Percentiles rank a stretch among this genome's conserved stretches.
Conservation (phyloP, 2,329 filamentous ascomycete species). For the Fusarium sp. region DNA sequence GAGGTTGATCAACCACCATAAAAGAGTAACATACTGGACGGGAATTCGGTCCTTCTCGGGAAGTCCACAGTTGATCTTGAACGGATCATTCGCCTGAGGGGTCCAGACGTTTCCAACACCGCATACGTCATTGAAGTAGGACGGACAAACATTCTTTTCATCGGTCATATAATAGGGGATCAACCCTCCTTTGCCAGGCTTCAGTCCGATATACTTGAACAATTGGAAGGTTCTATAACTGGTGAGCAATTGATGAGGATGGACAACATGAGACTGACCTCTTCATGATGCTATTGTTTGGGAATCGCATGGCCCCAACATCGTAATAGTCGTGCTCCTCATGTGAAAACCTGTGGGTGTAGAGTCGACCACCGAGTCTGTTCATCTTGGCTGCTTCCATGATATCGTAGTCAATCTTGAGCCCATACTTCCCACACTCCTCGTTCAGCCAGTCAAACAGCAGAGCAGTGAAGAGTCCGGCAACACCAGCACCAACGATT, state of each 20-base stretch:
- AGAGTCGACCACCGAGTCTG: slow-evolving; percentile 54
- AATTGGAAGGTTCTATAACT: slow-evolving; percentile 41
- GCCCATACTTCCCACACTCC: not conserved
- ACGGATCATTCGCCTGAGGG: not conserved
- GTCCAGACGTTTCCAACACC: slow-evolving; percentile 13
- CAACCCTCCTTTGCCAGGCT: slow-evolving; percentile 10
- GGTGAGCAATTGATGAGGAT: too few relatives aligned
- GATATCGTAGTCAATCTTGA: slow-evolving; percentile 54
- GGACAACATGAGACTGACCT: too few relatives aligned
- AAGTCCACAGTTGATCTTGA: slow-evolving; percentile 25
- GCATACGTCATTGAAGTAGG: slow-evolving; percentile 32
- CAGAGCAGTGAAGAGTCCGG: slow-evolving; percentile 19
- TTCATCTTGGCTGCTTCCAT: slow-evolving; percentile 50
- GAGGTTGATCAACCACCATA: too few relatives aligned
- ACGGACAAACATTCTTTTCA: slow-evolving; percentile 1
- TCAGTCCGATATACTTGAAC: slow-evolving; percentile 34
- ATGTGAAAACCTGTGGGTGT: slow-evolving; percentile 51
- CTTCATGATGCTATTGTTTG: slow-evolving; percentile 48
- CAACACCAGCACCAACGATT: slow-evolving; percentile 23
- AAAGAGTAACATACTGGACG: too few relatives aligned
- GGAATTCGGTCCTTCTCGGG: too few relatives aligned
- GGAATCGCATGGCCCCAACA: slow-evolving; percentile 58
- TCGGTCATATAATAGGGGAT: slow-evolving; percentile 44
- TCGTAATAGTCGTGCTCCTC: slow-evolving; percentile 47
- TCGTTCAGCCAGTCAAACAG: slow-evolving; percentile 27